A percentile compares a stretch with the other conserved stretches of the same genome.
phyloP scores from a whole-genome alignment of 768 basidiomycete species.

The Leccinellum albellum region DNA sequence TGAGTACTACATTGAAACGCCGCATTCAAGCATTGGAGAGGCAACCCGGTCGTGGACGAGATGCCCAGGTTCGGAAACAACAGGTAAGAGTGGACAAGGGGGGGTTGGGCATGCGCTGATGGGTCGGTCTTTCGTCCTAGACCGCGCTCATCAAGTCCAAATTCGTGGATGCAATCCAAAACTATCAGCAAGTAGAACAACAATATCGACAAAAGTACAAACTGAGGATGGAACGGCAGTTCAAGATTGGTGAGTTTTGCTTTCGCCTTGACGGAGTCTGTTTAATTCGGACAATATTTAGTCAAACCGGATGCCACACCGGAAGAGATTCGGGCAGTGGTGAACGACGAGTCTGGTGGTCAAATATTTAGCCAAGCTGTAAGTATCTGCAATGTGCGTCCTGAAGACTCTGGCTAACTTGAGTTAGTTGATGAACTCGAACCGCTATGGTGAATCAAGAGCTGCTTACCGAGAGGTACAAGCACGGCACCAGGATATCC shows the following conservation, averaged over 20 bases:
- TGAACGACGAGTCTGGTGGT: conserved; percentile 74
- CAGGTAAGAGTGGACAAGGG: conserved; percentile 45
- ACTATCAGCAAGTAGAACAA: conserved; percentile 79
- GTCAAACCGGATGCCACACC: conserved; percentile 92
- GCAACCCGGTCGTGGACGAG: conserved; percentile 58
- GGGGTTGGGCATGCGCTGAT: conserved; percentile 17
- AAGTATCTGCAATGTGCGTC: conserved; percentile 11
- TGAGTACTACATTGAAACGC: conserved; percentile 66
- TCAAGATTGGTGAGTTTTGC: conserved; percentile 65
- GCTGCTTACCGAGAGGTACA: conserved; percentile 97
- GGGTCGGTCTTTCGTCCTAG: conserved; percentile 30
- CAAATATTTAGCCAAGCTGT: conserved; percentile 93
- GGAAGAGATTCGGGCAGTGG: conserved; percentile 83
- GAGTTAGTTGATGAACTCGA: conserved; percentile 79
- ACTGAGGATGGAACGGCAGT: conserved; percentile 80
- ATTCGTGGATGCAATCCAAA: conserved; percentile 83
- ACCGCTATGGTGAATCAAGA: conserved; percentile 84
- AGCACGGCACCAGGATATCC: conserved; percentile 92
- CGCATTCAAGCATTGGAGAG: conserved; percentile 70
- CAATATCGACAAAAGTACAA: conserved; percentile 76
- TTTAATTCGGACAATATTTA: conserved; percentile 22
- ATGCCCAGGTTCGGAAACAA: conserved; percentile 72
- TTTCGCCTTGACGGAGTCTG: background rate
- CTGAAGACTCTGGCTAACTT: background rate
- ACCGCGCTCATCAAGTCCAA: conserved; percentile 65